phyloP scores from a whole-genome alignment of 169 alveolate genomes.

The Babesia caballi region DNA sequence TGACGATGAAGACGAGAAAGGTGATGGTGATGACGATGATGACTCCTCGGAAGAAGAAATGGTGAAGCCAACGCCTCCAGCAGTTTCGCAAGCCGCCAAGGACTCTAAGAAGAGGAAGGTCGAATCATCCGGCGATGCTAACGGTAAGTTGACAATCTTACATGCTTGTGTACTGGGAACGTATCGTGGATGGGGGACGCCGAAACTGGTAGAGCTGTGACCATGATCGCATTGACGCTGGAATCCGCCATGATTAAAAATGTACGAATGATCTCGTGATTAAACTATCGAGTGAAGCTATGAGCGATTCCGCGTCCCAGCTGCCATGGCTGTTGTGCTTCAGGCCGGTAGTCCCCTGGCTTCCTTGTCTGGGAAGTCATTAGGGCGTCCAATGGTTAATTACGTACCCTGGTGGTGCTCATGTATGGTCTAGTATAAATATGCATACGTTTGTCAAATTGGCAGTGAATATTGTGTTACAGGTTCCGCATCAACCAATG shows the following conservation, averaged over 20 bases:
- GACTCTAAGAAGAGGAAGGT: constrained; percentile 13
- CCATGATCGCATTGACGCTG: background rate
- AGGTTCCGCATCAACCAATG: background rate
- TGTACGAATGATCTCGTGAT: constrained; percentile 15
- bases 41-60: constrained; percentile 2
- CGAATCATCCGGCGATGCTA: background rate
- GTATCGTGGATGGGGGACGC: too few species aligned
- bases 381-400: too few species aligned
- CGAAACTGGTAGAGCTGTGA: too few species aligned
- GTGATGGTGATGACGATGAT: background rate
- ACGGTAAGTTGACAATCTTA: background rate
- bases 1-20: background rate
- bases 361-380: too few species aligned
- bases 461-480: background rate
- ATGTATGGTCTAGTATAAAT: too few species aligned
- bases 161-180: too few species aligned
- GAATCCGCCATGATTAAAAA: constrained; percentile 55
- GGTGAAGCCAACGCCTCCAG: constrained; percentile 4
- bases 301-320: constrained; percentile 44
- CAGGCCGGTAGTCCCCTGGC: too few species aligned
- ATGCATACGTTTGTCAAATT: background rate
- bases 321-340: too few species aligned
- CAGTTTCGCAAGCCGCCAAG: background rate
- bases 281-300: constrained; percentile 67
- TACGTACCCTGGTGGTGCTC: too few species aligned